These are phyloP conservation scores for Mycena sanguinolenta DNA, from an alignment of 768 basidiomycete species.

Conservation along the genomic window DNA sequence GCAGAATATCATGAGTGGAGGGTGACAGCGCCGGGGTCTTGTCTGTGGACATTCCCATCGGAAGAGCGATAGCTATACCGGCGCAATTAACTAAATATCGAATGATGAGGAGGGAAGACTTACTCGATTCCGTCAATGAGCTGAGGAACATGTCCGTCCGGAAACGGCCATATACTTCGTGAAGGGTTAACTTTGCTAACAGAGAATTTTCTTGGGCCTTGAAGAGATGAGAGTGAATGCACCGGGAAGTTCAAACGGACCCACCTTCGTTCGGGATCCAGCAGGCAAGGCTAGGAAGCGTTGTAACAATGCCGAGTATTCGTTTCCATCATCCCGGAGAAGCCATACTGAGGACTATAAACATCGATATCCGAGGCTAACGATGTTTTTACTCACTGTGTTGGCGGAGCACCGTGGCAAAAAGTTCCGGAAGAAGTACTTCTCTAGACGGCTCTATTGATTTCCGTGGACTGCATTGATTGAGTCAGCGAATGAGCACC, in stretches of 20 bases:
- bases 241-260: conserved; percentile 20
- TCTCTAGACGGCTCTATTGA: conserved; percentile 60
- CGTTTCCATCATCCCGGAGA: conserved; percentile 67
- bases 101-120: conserved; percentile 45
- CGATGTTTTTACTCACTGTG: conserved; percentile 64
- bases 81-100: not conserved
- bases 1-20: conserved; percentile 69
- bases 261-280: conserved; percentile 70
- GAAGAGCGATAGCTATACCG: conserved; percentile 81
- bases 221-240: conserved; percentile 1
- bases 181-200: conserved; percentile 82
- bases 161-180: conserved; percentile 83
- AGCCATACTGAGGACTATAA: conserved; percentile 68
- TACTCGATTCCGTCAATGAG: conserved; percentile 92
- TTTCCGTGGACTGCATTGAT: conserved; percentile 54
- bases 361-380: not conserved
- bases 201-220: conserved; percentile 84
- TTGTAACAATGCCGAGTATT: conserved; percentile 67
- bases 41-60: conserved; percentile 78
- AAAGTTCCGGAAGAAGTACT: conserved; percentile 69
- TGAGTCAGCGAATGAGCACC: conserved; percentile 13
- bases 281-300: conserved; percentile 69
- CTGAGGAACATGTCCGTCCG: conserved; percentile 90
- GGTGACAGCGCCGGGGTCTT: conserved; percentile 53
- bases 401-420: conserved; percentile 73